Evolutionary conservation across 2,329 filamentous ascomycete genomes (phyloP).

Genomic region (Emmonsiellopsis sp.): DNA sequence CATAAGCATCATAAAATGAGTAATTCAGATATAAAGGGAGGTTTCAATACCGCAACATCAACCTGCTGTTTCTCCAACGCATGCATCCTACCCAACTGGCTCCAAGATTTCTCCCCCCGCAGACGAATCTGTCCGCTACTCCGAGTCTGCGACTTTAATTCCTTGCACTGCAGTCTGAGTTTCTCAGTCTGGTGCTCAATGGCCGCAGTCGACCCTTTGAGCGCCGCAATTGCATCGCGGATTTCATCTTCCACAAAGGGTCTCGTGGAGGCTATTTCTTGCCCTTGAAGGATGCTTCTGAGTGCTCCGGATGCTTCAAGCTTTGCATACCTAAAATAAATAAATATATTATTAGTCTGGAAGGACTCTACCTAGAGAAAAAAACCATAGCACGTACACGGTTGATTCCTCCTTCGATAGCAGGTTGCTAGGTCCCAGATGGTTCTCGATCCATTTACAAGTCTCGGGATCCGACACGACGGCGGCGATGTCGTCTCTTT

Average conservation of each 20-base stretch:
- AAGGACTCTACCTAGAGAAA: background rate
- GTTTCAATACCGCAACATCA: constrained; percentile 22
- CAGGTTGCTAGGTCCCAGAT: constrained; percentile 26
- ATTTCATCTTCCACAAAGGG: constrained; percentile 33
- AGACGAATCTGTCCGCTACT: constrained; percentile 16
- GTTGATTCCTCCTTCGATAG: constrained; percentile 32
- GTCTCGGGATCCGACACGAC: constrained; percentile 20
- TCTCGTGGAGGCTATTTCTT: constrained; percentile 22
- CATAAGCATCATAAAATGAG: constrained; percentile 6
- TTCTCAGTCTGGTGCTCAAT: constrained; percentile 26
- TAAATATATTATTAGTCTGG: background rate
- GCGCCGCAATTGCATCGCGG: constrained; percentile 24
- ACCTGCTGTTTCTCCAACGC: constrained; percentile 26
- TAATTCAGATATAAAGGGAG: background rate
- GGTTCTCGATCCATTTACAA: constrained; percentile 24
- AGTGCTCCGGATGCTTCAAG: constrained; percentile 25
- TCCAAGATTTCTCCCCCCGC: constrained; percentile 19
- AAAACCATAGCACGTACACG: constrained; percentile 19
- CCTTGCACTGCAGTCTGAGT: constrained; percentile 24
- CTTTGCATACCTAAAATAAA: constrained; percentile 22
- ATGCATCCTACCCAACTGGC: constrained; percentile 26
- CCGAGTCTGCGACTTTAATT: constrained; percentile 19
- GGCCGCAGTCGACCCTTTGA: constrained; percentile 28
- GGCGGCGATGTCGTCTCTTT: constrained; percentile 20
- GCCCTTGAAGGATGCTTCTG: constrained; percentile 19